Evolutionary conservation across 352 stramenopile genomes (phyloP).

Genomic region (Pilasporangium apinafurcum): DNA sequence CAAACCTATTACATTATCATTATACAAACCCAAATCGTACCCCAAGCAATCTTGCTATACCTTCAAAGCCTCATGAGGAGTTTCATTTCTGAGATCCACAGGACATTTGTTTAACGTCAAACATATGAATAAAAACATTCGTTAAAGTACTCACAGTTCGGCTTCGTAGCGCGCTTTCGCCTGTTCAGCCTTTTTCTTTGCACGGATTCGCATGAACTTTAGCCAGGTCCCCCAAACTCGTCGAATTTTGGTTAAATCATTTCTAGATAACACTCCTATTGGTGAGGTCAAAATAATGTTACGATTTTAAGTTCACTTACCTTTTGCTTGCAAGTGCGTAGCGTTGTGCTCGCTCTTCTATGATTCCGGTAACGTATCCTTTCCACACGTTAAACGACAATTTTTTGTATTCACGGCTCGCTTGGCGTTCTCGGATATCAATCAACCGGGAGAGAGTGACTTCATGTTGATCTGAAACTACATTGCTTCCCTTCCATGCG

Average conservation of each 20-base stretch:
- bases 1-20: too few relatives aligned
- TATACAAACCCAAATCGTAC: too few relatives aligned
- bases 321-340: conserved; percentile 43
- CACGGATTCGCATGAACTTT: conserved; percentile 38
- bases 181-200: conserved; percentile 48
- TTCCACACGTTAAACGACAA: conserved; percentile 55
- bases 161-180: conserved; percentile 49
- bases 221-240: conserved; percentile 43
- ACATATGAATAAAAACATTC: not conserved
- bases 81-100: conserved; percentile 20
- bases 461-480: conserved; percentile 28
- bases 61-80: conserved; percentile 33
- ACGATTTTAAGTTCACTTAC: conserved; percentile 4
- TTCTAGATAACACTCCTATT: conserved; percentile 12
- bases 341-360: conserved; percentile 59
- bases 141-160: conserved; percentile 27
- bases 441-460: conserved; percentile 56
- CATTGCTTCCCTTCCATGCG: conserved; percentile 71
- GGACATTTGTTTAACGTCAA: not conserved
- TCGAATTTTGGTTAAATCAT: conserved; percentile 35
- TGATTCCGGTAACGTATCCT: conserved; percentile 36
- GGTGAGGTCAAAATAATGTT: not conserved
- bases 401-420: conserved; percentile 29
- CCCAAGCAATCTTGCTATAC: too few relatives aligned
- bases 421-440: conserved; percentile 59